Base-by-base conservation (phyloP, 306 rosid species). In the Ziziphus jujuba region DNA sequence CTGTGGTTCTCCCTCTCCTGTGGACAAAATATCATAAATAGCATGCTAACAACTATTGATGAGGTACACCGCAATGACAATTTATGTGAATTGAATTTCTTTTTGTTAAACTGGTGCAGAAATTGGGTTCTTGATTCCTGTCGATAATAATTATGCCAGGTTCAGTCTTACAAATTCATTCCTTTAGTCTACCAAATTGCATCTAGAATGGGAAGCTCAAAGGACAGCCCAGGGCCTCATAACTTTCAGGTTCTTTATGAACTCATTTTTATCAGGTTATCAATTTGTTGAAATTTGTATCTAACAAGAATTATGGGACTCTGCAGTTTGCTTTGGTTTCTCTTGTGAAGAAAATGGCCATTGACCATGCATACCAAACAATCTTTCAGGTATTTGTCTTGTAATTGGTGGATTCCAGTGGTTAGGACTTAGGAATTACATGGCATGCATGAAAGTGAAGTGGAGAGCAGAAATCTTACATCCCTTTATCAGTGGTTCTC, bases 281-380 rank as follows among this genome's bases (percentile, higher is more conserved):
- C 51, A 6, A n/a, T 43, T 8, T 16, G 9, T 75, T 25, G 52
- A 35, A 28, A 48, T 56, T 58, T 63, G 7, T 48, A 25, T 44
- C 16, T 75, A 52, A 74, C 22, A 33, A 21, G 59, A 36, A 69
- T 65, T 71, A 36, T 65, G 44, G 76, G 51, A 52, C 12, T 63
- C 19, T 84, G 85, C 97, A 92, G 98, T 84, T 74, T 85, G 98
- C 93, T 53, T 81, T 92, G 89, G 84, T 84, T 83, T 89, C 95
- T 67, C 91, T 92, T 13, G 89, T 89, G 88, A 92, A 87, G 88
- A 92, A 92, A 84, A 89, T 92, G 97, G 83, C 95, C 56, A 76
- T 92, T 63, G 92, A 92, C 74, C 98, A 92, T 81, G 97, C 98
- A 33, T 89, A 92, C 62, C 98, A 92, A 72, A 86, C 98, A n/a